Evolutionary conservation across 805 yeast species (phyloP), one percentile per base, ranked within the genome.

Genomic region (Lipomyces orientalis): DNA sequence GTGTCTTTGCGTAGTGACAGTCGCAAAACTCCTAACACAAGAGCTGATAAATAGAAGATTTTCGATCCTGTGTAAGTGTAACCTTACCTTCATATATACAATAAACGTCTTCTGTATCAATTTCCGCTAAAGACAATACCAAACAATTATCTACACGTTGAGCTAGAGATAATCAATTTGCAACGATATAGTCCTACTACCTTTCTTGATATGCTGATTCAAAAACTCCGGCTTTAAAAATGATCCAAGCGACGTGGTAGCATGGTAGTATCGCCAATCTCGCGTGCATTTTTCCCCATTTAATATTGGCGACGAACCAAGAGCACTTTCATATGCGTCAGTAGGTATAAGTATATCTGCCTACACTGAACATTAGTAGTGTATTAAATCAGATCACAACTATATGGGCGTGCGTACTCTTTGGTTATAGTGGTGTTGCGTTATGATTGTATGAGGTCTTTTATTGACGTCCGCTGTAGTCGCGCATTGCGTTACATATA

Each of bases 41-140:
- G 4, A 25, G 19, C 6, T 22, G 19, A 25, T 54, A 35, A 29
- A 12, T 56, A 22, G 29, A 16, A 9, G 39, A 33, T 39, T 0
- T 8, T 29, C 16, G 58, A 34, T 43, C 31, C 54, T 25, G 29
- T 25, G 31, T 29, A 33, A 14, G 35, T 16, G 29, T 19, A 37
- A 39, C n/a, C 61, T 7, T 33, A 65, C 72, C 72, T 29, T 69
- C 59, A 33, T 61, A 69, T 31, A 69, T 69, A 54, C 71, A 67
- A 55, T 55, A 69, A 10, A 67, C 70, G 34, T 66, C 67, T 12
- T 63, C 71, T 5, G 69, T 35, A 51, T 69, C 72, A 39, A 69
- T 67, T 6, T 37, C 63, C 2, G 61, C 49, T 14, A 63, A 25
- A 2, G 72, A 69, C 31, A 69, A 43, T 10, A 69, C 68, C 49